Percentiles rank a stretch among this genome's conserved stretches.
phyloP scores from a whole-genome alignment of 306 rosid genomes.

The Casuarina cunninghamiana region DNA sequence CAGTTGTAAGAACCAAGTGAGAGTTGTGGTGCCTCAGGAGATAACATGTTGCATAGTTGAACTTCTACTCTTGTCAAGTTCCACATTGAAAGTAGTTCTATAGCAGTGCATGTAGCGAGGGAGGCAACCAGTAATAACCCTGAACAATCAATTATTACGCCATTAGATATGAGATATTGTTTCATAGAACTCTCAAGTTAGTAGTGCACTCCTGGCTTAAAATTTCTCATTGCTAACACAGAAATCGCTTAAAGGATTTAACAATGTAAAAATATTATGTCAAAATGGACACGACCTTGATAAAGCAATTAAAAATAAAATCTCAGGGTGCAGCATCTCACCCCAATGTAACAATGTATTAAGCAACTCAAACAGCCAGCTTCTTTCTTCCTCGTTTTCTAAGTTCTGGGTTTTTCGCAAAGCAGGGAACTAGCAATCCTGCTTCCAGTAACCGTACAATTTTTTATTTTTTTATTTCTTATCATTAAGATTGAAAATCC shows the following conservation, averaged over 20 bases:
- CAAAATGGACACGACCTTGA: neutral
- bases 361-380: neutral
- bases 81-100: conserved; percentile 95
- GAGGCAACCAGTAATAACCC: conserved; percentile 65
- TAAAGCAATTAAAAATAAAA: neutral
- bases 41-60: conserved; percentile 80
- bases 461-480: neutral
- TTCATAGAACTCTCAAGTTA: neutral
- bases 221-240: conserved; percentile 4
- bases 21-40: conserved; percentile 90
- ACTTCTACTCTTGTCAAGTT: conserved; percentile 97
- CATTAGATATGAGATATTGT: conserved; percentile 22
- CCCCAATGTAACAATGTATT: neutral
- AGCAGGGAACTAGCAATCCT: neutral
- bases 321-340: neutral
- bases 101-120: conserved; percentile 61
- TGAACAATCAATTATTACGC: conserved; percentile 37
- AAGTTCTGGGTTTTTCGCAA: neutral
- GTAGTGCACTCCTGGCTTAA: conserved; percentile 6
- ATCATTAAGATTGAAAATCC: neutral
- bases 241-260: neutral
- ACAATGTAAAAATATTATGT: neutral
- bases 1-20: conserved; percentile 83
- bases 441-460: neutral
- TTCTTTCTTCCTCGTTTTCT: neutral